Conservation (phyloP, 1,139 yeast genomes). For the Pichia sp. region DNA sequence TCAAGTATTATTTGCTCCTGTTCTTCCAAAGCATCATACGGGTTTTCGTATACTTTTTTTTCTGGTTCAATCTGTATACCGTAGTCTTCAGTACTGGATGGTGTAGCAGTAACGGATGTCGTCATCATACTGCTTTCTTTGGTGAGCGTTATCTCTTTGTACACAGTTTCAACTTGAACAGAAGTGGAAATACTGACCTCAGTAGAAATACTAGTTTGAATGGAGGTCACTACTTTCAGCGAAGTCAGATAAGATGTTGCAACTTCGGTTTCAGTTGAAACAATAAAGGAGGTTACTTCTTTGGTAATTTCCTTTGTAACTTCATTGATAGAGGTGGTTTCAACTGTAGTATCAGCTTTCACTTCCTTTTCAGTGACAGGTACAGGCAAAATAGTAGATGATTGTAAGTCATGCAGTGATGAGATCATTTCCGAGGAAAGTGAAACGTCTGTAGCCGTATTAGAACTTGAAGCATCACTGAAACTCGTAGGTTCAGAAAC, state of each 20-base stretch:
- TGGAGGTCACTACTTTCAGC: conserved; percentile 2
- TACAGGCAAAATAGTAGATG: too few relatives aligned
- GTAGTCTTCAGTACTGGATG: background rate
- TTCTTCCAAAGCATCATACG: background rate
- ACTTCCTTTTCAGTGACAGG: too few relatives aligned
- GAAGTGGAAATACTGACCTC: conserved; percentile 6
- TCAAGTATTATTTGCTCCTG: background rate
- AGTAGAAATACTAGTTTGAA: background rate
- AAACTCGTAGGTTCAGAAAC: too few relatives aligned
- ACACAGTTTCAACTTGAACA: conserved; percentile 3
- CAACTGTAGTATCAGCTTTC: too few relatives aligned
- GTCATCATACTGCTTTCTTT: background rate
- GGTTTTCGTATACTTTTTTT: background rate
- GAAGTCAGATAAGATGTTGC: conserved; percentile 1
- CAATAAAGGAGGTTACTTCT: conserved; percentile 10
- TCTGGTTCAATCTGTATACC: conserved; percentile 6
- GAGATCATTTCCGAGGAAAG: too few relatives aligned
- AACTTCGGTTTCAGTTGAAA: conserved; percentile 5
- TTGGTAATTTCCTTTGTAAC: conserved; percentile 11
- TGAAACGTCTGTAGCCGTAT: too few relatives aligned
- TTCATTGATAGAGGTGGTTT: conserved; percentile 1
- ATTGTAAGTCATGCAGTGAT: too few relatives aligned
- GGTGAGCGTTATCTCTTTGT: conserved; percentile 3
- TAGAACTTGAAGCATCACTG: too few relatives aligned
- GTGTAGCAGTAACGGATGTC: background rate